Conservation (phyloP, 192 early-diverging fungal species). For the Obelidium mucronatum region DNA sequence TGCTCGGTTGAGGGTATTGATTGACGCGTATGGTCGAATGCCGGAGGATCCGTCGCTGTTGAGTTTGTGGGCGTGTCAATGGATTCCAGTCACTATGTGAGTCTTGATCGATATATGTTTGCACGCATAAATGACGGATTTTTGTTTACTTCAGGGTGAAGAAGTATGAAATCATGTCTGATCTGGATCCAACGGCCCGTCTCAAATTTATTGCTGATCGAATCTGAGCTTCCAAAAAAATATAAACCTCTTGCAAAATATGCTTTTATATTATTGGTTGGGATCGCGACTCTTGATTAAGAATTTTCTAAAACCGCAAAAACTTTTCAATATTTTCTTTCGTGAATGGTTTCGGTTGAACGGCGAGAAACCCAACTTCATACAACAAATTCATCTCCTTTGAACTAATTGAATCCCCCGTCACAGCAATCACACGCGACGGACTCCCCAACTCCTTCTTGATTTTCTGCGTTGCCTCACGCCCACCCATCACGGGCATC, state of each 20-base stretch:
- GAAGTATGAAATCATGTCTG: no score
- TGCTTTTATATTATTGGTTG: no score
- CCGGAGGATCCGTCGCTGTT: conserved; percentile 16
- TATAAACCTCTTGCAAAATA: no score
- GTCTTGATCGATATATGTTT: no score
- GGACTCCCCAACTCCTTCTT: neutral
- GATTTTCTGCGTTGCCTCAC: neutral
- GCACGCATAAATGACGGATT: no score
- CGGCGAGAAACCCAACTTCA: conserved; percentile 2
- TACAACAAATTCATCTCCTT: conserved; percentile 2
- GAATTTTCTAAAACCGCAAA: no score
- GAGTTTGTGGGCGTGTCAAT: conserved; percentile 30
- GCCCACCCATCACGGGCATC: neutral
- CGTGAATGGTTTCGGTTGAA: conserved; percentile 28
- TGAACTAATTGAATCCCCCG: conserved; percentile 1
- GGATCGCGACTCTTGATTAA: no score
- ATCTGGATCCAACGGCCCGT: no score
- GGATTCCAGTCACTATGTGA: conserved; percentile 5
- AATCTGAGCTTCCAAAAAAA: no score
- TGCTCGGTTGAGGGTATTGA: conserved; percentile 1
- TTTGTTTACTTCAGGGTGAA: no score
- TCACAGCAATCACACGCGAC: conserved; percentile 24
- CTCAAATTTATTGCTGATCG: no score
- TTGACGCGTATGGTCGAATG: conserved; percentile 17
- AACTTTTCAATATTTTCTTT: no score